phyloP scores from a whole-genome alignment of 495 filamentous ascomycete species.

The Podospora australis region DNA sequence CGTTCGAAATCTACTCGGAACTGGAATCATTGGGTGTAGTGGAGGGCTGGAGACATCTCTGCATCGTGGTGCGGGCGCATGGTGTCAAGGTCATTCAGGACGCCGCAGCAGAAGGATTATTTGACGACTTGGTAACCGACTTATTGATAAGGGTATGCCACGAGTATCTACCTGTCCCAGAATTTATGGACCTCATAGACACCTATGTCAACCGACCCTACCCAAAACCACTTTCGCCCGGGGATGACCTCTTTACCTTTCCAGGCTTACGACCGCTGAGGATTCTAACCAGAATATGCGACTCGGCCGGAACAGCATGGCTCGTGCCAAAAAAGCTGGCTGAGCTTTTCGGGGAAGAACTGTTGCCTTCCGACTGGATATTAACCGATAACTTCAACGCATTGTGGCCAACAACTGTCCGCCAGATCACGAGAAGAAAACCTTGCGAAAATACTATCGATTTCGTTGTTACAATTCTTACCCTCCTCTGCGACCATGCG shows the following conservation, averaged over 20 bases:
- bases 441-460: conserved; percentile 27
- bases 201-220: conserved; percentile 28
- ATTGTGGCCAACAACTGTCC: conserved; percentile 31
- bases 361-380: conserved; percentile 39
- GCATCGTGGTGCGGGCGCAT: conserved; percentile 59
- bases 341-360: conserved; percentile 24
- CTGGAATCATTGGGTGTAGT: conserved; percentile 54
- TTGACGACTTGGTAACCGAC: conserved; percentile 34
- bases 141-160: conserved; percentile 39
- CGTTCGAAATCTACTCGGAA: conserved; percentile 56
- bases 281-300: conserved; percentile 18
- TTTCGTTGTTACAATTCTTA: conserved; percentile 31
- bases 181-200: conserved; percentile 37
- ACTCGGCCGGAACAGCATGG: conserved; percentile 16
- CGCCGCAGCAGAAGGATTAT: conserved; percentile 45
- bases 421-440: conserved; percentile 22
- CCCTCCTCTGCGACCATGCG: conserved; percentile 26
- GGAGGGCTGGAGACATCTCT: conserved; percentile 60
- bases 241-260: conserved; percentile 22
- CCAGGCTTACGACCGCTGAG: conserved; percentile 25
- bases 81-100: conserved; percentile 52
- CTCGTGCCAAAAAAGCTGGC: conserved; percentile 33
- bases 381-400: conserved; percentile 32
- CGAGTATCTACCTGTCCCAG: conserved; percentile 27
- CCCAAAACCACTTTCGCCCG: conserved; percentile 25